Conservation (phyloP, 1,139 yeast species). For the Suhomyces terraborum region DNA sequence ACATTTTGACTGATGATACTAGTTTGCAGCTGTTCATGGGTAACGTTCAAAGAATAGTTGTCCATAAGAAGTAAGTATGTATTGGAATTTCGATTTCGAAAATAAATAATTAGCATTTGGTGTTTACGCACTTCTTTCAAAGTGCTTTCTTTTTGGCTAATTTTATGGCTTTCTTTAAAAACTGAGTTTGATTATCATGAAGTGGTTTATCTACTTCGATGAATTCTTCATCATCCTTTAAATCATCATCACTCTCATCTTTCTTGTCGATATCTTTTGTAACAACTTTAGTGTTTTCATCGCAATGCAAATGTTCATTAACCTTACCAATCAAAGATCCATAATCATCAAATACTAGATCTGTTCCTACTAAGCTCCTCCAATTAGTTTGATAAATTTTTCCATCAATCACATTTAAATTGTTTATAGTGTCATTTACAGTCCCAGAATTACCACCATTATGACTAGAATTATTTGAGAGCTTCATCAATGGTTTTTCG, state of each 20-base stretch:
- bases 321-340: conserved; percentile 53
- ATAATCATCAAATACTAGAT: conserved; percentile 61
- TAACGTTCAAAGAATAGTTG: conserved; percentile 46
- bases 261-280: conserved; percentile 19
- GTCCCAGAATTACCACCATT: conserved; percentile 7
- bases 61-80: conserved; percentile 21
- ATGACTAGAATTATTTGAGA: conserved; percentile 34
- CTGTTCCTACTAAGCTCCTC: conserved; percentile 82
- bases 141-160: conserved; percentile 24
- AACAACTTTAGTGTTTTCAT: conserved; percentile 29
- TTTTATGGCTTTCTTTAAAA: conserved; percentile 33
- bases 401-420: conserved; percentile 41
- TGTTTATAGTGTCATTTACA: conserved; percentile 24
- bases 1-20: conserved; percentile 68
- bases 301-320: conserved; percentile 41
- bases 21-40: conserved; percentile 71
- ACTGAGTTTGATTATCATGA: conserved; percentile 26
- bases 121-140: too few species aligned
- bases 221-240: conserved; percentile 16
- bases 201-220: conserved; percentile 11
- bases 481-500: conserved; percentile 38
- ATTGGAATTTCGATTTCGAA: not conserved
- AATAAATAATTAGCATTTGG: too few species aligned
- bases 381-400: conserved; percentile 73
- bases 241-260: conserved; percentile 17